Evolutionary conservation across 164 flowering plant genomes (phyloP).

Genomic region (Nymphaea colorata): DNA sequence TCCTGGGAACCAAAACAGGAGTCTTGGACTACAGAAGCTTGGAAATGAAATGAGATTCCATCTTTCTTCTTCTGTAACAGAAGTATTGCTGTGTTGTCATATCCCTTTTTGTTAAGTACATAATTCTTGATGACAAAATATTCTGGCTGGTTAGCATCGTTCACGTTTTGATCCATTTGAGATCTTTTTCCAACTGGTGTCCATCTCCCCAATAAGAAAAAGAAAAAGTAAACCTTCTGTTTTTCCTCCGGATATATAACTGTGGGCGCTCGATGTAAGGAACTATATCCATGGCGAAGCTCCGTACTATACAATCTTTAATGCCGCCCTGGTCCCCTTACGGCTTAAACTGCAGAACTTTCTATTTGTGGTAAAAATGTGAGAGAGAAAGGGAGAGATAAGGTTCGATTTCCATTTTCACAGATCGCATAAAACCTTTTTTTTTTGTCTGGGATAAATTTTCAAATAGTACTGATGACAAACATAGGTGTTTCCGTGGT

Average conservation of each 20-base stretch:
- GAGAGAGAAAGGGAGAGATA: not conserved
- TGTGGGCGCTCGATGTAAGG: too few species aligned
- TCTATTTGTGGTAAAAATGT: not conserved
- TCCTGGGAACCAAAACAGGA: constrained; percentile 46
- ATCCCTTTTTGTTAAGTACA: not conserved
- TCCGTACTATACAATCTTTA: not conserved
- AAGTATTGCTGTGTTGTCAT: not conserved
- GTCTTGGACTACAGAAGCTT: constrained; percentile 66
- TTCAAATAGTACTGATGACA: too few species aligned
- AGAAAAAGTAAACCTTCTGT: not conserved
- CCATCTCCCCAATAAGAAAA: not conserved
- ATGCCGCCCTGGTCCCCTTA: too few species aligned
- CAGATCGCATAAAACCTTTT: not conserved
- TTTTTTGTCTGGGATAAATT: too few species aligned
- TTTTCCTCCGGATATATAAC: not conserved
- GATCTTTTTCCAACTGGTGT: not conserved
- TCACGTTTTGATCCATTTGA: not conserved
- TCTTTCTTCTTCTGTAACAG: not conserved
- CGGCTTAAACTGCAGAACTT: not conserved
- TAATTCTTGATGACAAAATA: not conserved
- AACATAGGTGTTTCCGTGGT: too few species aligned
- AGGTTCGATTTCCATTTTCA: not conserved
- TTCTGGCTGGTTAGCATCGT: not conserved
- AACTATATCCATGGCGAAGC: not conserved
- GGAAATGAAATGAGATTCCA: constrained; percentile 52